phyloP scores from a whole-genome alignment of 192 early-diverging fungal genomes.

The Umbelopsis isabellina region DNA sequence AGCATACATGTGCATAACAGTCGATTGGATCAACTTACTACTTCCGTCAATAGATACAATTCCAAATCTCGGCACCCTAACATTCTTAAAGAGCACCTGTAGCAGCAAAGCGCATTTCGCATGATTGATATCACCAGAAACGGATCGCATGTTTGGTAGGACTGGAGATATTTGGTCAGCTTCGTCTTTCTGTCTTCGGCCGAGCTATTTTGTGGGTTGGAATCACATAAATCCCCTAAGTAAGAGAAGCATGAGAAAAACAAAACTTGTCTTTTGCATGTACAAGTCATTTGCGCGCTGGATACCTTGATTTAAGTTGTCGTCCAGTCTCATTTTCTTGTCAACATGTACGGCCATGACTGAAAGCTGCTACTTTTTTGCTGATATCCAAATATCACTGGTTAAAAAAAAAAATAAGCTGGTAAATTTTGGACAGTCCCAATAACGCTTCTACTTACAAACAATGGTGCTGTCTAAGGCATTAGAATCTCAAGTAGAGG shows the following conservation, averaged over 20 bases:
- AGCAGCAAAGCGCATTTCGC: constrained; percentile 27
- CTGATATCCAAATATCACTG: background rate
- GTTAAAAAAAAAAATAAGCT: constrained; percentile 16
- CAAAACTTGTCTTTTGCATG: background rate
- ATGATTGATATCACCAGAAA: constrained; percentile 20
- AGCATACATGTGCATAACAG: background rate
- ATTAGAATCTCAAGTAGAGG: constrained; percentile 45
- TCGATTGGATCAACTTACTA: constrained; percentile 15
- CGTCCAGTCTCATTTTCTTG: constrained; percentile 9
- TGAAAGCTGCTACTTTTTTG: background rate
- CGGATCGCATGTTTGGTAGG: background rate
- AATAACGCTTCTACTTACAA: background rate
- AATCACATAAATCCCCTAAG: background rate
- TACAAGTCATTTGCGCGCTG: background rate
- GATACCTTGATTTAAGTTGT: background rate
- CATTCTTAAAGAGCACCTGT: constrained; percentile 31
- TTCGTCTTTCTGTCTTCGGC: background rate
- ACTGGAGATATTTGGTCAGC: background rate
- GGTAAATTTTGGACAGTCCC: constrained; percentile 16
- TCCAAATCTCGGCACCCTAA: constrained; percentile 14
- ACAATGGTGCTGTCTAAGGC: constrained; percentile 35
- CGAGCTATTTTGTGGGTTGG: background rate
- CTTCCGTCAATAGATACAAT: constrained; percentile 14
- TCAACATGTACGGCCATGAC: constrained; percentile 8
- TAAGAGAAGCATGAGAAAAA: background rate